Conservation (phyloP, 176 grass and related monocot genomes). For the Alloteropsis semialata region DNA sequence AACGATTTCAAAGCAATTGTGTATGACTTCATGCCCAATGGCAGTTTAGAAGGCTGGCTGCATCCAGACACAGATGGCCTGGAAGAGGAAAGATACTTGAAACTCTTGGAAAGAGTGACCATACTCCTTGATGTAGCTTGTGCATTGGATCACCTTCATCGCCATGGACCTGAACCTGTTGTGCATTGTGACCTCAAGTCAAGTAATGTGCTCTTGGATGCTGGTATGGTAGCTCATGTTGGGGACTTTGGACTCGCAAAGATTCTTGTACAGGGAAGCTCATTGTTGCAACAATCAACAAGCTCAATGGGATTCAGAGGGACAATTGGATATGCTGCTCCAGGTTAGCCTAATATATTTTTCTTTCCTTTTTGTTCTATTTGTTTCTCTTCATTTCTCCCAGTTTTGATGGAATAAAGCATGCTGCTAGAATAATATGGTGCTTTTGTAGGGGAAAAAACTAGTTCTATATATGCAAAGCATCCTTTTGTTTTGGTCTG, state of each 20-base stretch:
- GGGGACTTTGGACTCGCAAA: background rate
- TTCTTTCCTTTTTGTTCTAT: too few relatives aligned
- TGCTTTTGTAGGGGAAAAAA: too few relatives aligned
- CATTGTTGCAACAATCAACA: background rate
- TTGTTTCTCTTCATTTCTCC: too few relatives aligned
- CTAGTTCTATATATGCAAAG: too few relatives aligned
- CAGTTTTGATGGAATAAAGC: too few relatives aligned
- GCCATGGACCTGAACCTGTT: background rate
- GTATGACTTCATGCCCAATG: conserved; percentile 20
- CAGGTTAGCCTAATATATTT: background rate
- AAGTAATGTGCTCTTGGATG: conserved; percentile 21
- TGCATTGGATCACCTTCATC: conserved; percentile 24
- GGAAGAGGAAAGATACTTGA: background rate
- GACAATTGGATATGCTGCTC: conserved; percentile 28
- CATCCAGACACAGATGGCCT: background rate
- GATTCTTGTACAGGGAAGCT: background rate
- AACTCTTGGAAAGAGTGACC: background rate
- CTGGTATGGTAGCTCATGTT: background rate
- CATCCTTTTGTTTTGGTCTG: too few relatives aligned
- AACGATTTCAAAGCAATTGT: conserved; percentile 43
- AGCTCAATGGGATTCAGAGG: conserved; percentile 3
- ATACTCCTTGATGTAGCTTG: conserved; percentile 24
- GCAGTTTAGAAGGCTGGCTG: conserved; percentile 27
- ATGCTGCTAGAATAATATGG: too few relatives aligned
- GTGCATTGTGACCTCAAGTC: conserved; percentile 14